Evolutionary conservation across 768 basidiomycete species (phyloP), one percentile per base, ranked within the genome.

Genomic region (Bullera alba): DNA sequence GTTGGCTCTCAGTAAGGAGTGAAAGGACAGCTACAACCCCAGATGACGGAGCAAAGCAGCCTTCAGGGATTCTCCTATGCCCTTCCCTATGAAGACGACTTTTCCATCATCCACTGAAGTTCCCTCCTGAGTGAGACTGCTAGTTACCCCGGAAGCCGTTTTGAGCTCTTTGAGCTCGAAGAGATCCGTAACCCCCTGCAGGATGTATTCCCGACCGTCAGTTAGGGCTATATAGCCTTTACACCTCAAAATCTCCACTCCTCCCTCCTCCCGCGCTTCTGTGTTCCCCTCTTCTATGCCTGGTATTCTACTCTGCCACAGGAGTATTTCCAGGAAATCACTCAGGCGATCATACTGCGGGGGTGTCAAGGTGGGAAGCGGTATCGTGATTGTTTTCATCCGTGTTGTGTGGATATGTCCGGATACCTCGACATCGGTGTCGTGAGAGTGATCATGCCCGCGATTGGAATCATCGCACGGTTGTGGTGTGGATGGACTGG

Each of bases 141-240:
- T 29, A n/a, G n/a, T n/a, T n/a, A n/a, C n/a, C n/a, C n/a, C n/a
- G n/a, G n/a, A n/a, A 16, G 41, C 37, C n/a, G 4, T 5, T 21
- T 44, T 39, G 16, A 70, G 42, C 46, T 56, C 48, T 37, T 65
- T 73, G 3, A 92, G 79, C 60, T 99, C 93, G 67, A 92, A 99
- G 71, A 96, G 78, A 58, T 76, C 87, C 57, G 87, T 77, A 12
- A 99, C 95, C 2, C 92, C 95, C 67, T 99, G 95, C 38, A 99
- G 73, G 46, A 97, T 80, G 59, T 83, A 79, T 49, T 79, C 77
- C 46, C 79, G 75, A 2, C 85, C 85, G 70, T 62, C 70, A 56
- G 12, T 23, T 5, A 50, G 48, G 5, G 29, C 19, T 1, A 93
- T 82, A 17, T 90, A 76, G 6, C 92, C 93, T 69, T 99, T 97